Base-by-base conservation (phyloP, 768 basidiomycete species). In the Termitomyces sp. region DNA sequence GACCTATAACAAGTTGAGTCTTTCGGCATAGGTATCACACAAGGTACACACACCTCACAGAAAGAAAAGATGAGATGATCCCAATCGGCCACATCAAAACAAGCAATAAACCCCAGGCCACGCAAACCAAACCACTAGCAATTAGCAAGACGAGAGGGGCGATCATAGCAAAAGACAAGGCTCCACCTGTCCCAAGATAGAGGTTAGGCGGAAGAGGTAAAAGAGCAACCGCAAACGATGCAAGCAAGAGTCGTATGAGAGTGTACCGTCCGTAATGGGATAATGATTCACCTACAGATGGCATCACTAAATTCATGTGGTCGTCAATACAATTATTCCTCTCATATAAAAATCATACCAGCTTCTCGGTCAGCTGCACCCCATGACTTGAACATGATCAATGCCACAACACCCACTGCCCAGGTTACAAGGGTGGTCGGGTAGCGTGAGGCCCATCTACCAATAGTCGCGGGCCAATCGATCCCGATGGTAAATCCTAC, bases 361-460 rank as follows among this genome's bases (percentile, higher is more conserved):
- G 70, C 65, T 38, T 60, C 64, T 33, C 60, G 55, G 55, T 77
- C 75, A 33, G 65, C 63, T 43, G 61, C 56, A n/a, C 67, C 68
- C 83, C 81, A 85, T 6, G 77, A 79, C 35, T 77, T 69, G 62
- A 81, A 86, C 22, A 89, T 55, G 0, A 86, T 64, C 16, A 90
- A 62, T 4, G 80, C 75, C 1, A 85, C 81, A n/a, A 92, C 70
- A 4, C 89, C 92, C 2, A 88, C 73, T 2, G 85, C 77, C 88
- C 94, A 97, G 28, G 81, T 80, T 3, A 86, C 74, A 0, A 90
- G 64, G 2, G 86, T 85, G 33, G 83, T 86, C 48, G 87, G 80
- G 72, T 92, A 98, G 24, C 96, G 78, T 18, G 85, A 74, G 1
- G 85, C 84, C 68, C 84, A 79, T 38, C 88, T 78, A 2, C 90